Conservation (phyloP, 345 rosid genomes). For the Mangifera indica region DNA sequence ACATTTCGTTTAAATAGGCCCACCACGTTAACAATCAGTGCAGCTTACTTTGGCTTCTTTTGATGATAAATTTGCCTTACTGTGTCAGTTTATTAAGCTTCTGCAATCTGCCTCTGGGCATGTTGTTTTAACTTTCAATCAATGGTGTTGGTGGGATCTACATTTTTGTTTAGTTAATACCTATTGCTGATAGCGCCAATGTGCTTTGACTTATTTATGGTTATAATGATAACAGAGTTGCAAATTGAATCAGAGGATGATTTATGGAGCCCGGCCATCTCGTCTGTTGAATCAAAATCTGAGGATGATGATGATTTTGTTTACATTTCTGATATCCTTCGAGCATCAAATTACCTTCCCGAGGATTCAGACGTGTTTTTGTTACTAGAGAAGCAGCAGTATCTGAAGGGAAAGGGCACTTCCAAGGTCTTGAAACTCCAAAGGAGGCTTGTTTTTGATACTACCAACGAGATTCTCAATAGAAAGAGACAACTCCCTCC, state of each 20-base stretch:
- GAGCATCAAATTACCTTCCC: conserved; percentile 54
- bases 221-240: conserved; percentile 36
- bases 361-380: conserved; percentile 58
- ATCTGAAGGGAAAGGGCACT: conserved; percentile 52
- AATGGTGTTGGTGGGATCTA: conserved; percentile 5
- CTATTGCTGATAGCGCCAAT: neutral
- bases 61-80: neutral
- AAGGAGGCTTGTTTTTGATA: conserved; percentile 73
- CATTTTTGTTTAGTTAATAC: neutral
- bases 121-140: conserved; percentile 5
- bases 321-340: conserved; percentile 71
- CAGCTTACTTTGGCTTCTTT: conserved; percentile 3
- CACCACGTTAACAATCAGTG: conserved; percentile 8
- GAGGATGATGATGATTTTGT: conserved; percentile 55
- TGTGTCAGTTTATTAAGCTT: conserved; percentile 10
- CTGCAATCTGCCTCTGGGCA: neutral
- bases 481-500: conserved; percentile 52
- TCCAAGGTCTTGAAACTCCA: conserved; percentile 49
- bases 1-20: conserved; percentile 22
- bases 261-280: conserved; percentile 47
- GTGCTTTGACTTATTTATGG: neutral
- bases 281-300: conserved; percentile 27
- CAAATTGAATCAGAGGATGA: conserved; percentile 62
- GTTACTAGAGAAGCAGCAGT: conserved; percentile 72
- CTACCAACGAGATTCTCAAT: conserved; percentile 54